These are phyloP conservation scores for Podaxis carcinomalis DNA, from an alignment of 768 basidiomycete species.

Conservation along the genomic window DNA sequence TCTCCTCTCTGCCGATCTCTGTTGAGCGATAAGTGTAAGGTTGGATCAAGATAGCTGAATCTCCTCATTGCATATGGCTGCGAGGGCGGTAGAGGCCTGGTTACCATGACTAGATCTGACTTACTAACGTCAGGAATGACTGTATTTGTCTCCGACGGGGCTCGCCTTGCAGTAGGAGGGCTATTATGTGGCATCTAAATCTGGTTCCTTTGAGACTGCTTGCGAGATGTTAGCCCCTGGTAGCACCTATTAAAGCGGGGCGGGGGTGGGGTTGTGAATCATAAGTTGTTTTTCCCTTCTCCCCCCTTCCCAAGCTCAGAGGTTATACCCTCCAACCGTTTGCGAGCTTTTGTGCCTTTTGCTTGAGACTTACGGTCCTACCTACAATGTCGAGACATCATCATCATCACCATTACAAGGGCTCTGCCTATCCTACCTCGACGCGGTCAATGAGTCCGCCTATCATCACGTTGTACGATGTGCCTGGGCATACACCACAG, in stretches of 20 bases:
- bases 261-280: not conserved
- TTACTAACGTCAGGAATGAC: not conserved
- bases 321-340: not conserved
- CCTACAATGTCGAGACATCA: conserved; percentile 8
- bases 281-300: not conserved
- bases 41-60: not conserved
- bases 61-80: no score
- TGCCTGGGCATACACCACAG: conserved; percentile 53
- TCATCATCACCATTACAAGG: not conserved
- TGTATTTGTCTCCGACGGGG: not conserved
- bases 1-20: not conserved
- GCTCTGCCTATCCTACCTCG: conserved; percentile 2
- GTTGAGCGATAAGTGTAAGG: not conserved
- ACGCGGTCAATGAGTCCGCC: conserved; percentile 24
- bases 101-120: conserved; percentile 11
- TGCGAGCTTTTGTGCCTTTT: not conserved
- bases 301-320: not conserved
- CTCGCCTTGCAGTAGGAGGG: not conserved
- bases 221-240: not conserved
- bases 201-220: not conserved
- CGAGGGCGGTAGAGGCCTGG: not conserved
- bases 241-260: conserved; percentile 1
- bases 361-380: not conserved
- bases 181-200: conserved; percentile 3
- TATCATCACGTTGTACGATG: conserved; percentile 62